Evolutionary conservation across 2,329 filamentous ascomycete genomes (phyloP).

Genomic region (Atkinsonella texensis): DNA sequence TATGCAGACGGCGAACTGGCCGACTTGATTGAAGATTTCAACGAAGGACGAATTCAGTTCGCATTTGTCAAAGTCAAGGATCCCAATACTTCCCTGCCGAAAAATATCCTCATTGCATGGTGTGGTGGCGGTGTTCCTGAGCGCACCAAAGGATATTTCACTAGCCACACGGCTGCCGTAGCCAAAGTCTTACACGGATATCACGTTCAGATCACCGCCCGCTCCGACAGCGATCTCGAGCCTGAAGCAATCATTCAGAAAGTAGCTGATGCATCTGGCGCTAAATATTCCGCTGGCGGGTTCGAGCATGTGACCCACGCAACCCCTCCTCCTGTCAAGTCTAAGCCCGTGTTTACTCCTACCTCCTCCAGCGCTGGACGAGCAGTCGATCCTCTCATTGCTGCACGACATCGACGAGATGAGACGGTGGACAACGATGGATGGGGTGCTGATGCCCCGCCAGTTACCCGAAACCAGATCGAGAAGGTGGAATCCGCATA

Average conservation of each 20-base stretch:
- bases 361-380: slow-evolving; percentile 40
- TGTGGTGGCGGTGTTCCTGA: slow-evolving; percentile 98
- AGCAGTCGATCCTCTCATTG: slow-evolving; percentile 54
- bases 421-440: slow-evolving; percentile 67
- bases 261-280: slow-evolving; percentile 84
- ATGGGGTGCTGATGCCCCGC: slow-evolving; percentile 92
- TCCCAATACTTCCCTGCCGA: slow-evolving; percentile 77
- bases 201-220: slow-evolving; percentile 93
- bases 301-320: slow-evolving; percentile 40
- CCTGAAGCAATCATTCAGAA: slow-evolving; percentile 85
- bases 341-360: slow-evolving; percentile 87
- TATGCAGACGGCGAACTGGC: slow-evolving; percentile 74
- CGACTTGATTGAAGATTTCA: slow-evolving; percentile 91
- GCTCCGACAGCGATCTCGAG: slow-evolving; percentile 78
- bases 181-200: slow-evolving; percentile 92
- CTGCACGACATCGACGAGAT: slow-evolving; percentile 49
- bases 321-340: slow-evolving; percentile 58
- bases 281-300: slow-evolving; percentile 74
- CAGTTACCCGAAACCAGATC: slow-evolving; percentile 70
- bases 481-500: slow-evolving; percentile 91
- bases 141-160: slow-evolving; percentile 96
- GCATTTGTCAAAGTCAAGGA: slow-evolving; percentile 95
- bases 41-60: slow-evolving; percentile 91
- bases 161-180: slow-evolving; percentile 80
- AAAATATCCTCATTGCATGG: slow-evolving; percentile 89